Evolutionary conservation across 257 asterid genomes (phyloP).

Genomic region (Fraxinus excelsior): DNA sequence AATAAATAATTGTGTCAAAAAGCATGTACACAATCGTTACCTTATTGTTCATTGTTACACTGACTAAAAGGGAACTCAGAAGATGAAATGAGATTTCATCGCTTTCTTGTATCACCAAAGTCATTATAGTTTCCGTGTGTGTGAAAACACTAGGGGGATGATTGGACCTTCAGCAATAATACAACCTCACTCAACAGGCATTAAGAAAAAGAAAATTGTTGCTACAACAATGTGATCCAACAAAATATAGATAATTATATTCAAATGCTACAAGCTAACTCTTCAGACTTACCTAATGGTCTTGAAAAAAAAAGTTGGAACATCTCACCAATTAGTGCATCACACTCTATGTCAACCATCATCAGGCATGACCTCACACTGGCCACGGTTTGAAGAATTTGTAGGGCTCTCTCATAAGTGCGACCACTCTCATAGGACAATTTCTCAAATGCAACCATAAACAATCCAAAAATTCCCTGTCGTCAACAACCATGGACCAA

Average conservation of each 20-base stretch:
- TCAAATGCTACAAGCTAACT: not conserved
- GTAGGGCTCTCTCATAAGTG: constrained; percentile 34
- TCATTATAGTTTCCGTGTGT: constrained; percentile 41
- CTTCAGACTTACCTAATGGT: constrained; percentile 43
- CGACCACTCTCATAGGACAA: constrained; percentile 35
- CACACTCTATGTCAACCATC: constrained; percentile 46
- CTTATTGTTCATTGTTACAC: constrained; percentile 35
- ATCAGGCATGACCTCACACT: constrained; percentile 43
- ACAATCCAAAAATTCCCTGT: constrained; percentile 46
- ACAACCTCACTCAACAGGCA: constrained; percentile 19
- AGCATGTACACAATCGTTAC: constrained; percentile 20
- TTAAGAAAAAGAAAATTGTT: constrained; percentile 16
- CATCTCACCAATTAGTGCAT: constrained; percentile 41
- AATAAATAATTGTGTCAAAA: not conserved
- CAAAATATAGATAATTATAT: constrained; percentile 11
- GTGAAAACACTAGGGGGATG: constrained; percentile 27
- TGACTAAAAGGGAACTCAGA: constrained; percentile 37
- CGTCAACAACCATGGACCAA: constrained; percentile 26
- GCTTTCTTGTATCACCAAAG: constrained; percentile 37
- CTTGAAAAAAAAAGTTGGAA: constrained; percentile 44
- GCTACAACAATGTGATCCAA: constrained; percentile 1
- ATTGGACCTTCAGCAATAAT: constrained; percentile 37
- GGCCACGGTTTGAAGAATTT: constrained; percentile 53
- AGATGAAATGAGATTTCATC: constrained; percentile 41
- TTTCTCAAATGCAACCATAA: constrained; percentile 44